A percentile compares a stretch with the other conserved stretches of the same genome.
Conservation (phyloP, 164 flowering plant species). For the Vitis amurensis region DNA sequence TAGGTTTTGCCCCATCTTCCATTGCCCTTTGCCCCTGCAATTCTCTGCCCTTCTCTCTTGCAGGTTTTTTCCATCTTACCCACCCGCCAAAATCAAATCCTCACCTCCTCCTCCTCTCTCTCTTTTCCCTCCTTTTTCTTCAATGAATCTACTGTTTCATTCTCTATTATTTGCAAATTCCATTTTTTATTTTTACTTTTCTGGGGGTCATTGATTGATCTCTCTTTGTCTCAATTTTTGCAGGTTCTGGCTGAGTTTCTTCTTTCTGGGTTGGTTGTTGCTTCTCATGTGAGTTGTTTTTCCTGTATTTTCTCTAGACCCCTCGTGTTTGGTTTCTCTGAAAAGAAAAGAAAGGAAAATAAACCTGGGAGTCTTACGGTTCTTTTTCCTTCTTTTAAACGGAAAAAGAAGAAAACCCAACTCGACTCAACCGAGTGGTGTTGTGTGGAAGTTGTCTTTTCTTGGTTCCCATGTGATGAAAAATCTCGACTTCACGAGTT, state of each 20-base stretch:
- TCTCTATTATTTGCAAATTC: background rate
- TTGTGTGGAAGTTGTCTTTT: too few relatives aligned
- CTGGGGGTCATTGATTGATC: background rate
- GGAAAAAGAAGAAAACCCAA: too few relatives aligned
- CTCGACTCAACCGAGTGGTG: too few relatives aligned
- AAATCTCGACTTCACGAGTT: too few relatives aligned
- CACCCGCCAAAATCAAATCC: slow-evolving; percentile 19
- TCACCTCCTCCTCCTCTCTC: background rate
- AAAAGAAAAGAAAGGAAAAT: too few relatives aligned
- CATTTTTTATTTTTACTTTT: background rate
- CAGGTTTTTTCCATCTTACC: slow-evolving; percentile 8
- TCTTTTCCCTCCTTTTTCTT: slow-evolving; percentile 1
- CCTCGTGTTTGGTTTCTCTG: too few relatives aligned
- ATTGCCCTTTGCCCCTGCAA: slow-evolving; percentile 9
- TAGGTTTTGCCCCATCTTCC: background rate
- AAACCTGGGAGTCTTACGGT: too few relatives aligned
- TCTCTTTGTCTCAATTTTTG: background rate
- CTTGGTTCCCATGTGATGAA: too few relatives aligned
- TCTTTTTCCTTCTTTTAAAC: too few relatives aligned
- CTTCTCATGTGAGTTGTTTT: background rate
- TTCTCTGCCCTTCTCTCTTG: slow-evolving; percentile 13
- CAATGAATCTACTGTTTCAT: background rate
- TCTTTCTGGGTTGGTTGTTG: background rate
- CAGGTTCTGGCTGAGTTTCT: background rate
- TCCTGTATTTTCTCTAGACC: background rate